A percentile compares a stretch with the other conserved stretches of the same genome.
Evolutionary conservation across 257 asterid genomes (phyloP).

Genomic region (Rehmannia glutinosa): DNA sequence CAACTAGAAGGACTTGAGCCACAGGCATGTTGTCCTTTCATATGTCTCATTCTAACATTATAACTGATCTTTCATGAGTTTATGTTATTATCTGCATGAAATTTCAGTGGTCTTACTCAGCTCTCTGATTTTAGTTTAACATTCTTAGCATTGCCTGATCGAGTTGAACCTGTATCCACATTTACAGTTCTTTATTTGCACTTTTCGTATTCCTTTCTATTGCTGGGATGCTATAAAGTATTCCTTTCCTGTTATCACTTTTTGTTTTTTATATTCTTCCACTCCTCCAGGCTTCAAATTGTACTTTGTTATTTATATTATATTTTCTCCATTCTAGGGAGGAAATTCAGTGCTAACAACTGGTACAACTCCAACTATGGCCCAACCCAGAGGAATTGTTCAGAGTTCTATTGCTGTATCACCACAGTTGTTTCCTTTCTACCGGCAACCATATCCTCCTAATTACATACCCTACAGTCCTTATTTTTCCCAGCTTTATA

Average conservation of each 20-base stretch:
- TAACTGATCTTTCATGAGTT: not conserved
- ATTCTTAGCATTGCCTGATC: not conserved
- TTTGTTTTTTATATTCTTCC: not conserved
- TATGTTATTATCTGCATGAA: not conserved
- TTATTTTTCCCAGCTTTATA: constrained; percentile 42
- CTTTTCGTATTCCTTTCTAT: not conserved
- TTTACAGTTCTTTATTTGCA: not conserved
- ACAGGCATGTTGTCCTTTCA: constrained; percentile 21
- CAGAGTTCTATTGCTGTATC: constrained; percentile 42
- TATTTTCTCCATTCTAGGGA: constrained; percentile 24
- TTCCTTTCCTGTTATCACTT: not conserved
- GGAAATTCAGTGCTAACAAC: constrained; percentile 33
- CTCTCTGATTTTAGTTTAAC: not conserved
- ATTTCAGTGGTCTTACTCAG: not conserved
- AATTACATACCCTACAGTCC: constrained; percentile 50
- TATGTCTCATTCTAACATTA: not conserved
- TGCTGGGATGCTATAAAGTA: not conserved
- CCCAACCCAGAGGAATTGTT: constrained; percentile 36
- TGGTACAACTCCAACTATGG: constrained; percentile 27
- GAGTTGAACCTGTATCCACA: not conserved
- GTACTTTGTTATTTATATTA: not conserved
- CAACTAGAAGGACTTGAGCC: constrained; percentile 43
- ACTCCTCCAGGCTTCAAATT: not conserved
- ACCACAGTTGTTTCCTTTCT: constrained; percentile 40
- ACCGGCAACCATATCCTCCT: constrained; percentile 55